Conservation (phyloP, 139 green algal genomes). For the Coelastrella sp. region DNA sequence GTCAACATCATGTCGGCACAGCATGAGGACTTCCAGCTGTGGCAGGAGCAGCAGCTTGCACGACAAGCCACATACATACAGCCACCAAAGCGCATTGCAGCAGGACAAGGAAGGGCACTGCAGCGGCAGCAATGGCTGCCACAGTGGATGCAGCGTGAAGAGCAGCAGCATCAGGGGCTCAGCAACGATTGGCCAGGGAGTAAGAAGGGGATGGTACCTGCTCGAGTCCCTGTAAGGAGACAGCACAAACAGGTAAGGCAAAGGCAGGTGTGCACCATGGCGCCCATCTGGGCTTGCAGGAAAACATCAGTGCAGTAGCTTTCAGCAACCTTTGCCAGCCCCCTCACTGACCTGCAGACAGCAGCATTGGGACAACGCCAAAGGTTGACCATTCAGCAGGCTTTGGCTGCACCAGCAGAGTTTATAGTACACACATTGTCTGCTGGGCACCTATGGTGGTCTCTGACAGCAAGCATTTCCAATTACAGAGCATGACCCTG, state of each 20-base stretch:
- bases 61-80: neutral
- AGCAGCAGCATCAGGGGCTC: neutral
- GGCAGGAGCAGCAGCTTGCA: constrained; percentile 9
- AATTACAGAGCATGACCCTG: neutral
- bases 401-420: too few relatives aligned
- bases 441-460: neutral
- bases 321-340: neutral
- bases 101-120: neutral
- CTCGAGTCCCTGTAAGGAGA: neutral
- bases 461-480: too few relatives aligned
- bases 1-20: neutral
- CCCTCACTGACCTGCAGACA: too few relatives aligned
- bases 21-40: neutral
- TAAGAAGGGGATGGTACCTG: neutral
- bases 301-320: neutral
- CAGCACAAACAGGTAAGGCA: neutral
- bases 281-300: too few relatives aligned
- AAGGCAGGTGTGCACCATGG: too few relatives aligned
- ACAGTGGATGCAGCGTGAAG: neutral
- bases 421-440: neutral
- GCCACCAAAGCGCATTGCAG: neutral
- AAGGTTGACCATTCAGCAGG: too few relatives aligned
- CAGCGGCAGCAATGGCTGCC: neutral
- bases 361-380: too few relatives aligned
- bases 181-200: neutral